A percentile compares a stretch with the other conserved stretches of the same genome.
phyloP scores from a whole-genome alignment of 495 filamentous ascomycete species.

The Podospora appendiculata region DNA sequence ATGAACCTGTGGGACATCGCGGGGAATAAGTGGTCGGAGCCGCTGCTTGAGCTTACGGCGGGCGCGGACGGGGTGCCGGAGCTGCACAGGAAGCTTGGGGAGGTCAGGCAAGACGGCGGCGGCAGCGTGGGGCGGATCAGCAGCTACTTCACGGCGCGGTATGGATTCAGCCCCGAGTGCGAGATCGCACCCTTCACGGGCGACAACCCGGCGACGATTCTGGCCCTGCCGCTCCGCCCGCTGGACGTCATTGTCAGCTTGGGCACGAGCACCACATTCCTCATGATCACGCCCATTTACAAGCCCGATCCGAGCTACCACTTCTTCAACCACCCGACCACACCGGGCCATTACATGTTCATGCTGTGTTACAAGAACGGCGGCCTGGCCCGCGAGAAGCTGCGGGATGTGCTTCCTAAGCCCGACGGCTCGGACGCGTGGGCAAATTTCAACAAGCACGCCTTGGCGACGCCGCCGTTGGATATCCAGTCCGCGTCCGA shows the following conservation, averaged over 20 bases:
- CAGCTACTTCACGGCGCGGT: conserved; percentile 67
- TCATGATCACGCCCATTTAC: conserved; percentile 91
- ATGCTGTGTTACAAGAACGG: conserved; percentile 99
- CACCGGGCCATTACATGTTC: conserved; percentile 82
- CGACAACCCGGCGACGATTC: conserved; percentile 93
- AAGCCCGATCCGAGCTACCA: conserved; percentile 80
- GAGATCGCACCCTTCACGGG: conserved; percentile 81
- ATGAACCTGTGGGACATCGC: conserved; percentile 96
- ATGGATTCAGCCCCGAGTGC: conserved; percentile 69
- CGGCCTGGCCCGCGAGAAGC: conserved; percentile 79
- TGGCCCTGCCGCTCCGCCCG: conserved; percentile 76
- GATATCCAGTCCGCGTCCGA: conserved; percentile 47
- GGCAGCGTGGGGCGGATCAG: conserved; percentile 65
- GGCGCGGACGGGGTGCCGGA: conserved; percentile 57
- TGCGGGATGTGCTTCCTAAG: conserved; percentile 59
- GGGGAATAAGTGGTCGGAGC: conserved; percentile 60
- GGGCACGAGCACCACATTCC: conserved; percentile 91
- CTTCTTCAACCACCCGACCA: conserved; percentile 86
- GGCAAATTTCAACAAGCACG: conserved; percentile 67
- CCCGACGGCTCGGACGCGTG: conserved; percentile 46
- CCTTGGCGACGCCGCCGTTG: conserved; percentile 56
- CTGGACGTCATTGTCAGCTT: conserved; percentile 90
- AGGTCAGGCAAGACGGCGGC: conserved; percentile 73
- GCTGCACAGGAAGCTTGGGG: conserved; percentile 71
- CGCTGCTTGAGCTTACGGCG: conserved; percentile 68